phyloP scores from a whole-genome alignment of 768 basidiomycete species.

The Gyrodon lividus region DNA sequence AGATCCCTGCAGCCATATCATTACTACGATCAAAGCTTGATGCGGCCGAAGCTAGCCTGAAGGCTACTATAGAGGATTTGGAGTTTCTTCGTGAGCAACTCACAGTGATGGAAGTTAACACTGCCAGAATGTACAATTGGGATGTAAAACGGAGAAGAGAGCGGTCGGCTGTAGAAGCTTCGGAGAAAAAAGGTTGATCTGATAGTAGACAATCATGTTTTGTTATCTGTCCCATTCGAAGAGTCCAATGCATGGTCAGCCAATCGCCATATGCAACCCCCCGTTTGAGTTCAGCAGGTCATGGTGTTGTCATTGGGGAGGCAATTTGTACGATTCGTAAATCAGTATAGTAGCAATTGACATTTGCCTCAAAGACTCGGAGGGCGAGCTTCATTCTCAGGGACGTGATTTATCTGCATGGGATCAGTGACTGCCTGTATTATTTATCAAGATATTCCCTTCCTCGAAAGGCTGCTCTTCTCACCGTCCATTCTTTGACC shows the following conservation, averaged over 20 bases:
- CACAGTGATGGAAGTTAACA: conserved; percentile 96
- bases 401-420: too few relatives aligned
- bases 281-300: too few relatives aligned
- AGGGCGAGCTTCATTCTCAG: too few relatives aligned
- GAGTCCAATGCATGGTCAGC: background rate
- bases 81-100: conserved; percentile 93
- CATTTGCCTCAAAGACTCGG: too few relatives aligned
- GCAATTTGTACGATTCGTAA: too few relatives aligned
- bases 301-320: too few relatives aligned
- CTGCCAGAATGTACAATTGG: conserved; percentile 95
- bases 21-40: conserved; percentile 75
- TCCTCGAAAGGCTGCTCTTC: background rate
- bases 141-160: conserved; percentile 84
- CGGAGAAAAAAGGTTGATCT: conserved; percentile 14
- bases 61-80: conserved; percentile 79
- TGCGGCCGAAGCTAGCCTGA: conserved; percentile 63
- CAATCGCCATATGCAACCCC: too few relatives aligned
- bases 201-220: background rate
- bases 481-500: background rate
- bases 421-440: background rate
- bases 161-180: conserved; percentile 38
- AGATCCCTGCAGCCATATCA: conserved; percentile 69
- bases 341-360: too few relatives aligned
- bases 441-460: too few relatives aligned
- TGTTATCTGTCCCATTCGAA: background rate